Evolutionary conservation across 768 basidiomycete genomes (phyloP), one percentile per base, ranked within the genome.

Genomic region (Russula abietina): DNA sequence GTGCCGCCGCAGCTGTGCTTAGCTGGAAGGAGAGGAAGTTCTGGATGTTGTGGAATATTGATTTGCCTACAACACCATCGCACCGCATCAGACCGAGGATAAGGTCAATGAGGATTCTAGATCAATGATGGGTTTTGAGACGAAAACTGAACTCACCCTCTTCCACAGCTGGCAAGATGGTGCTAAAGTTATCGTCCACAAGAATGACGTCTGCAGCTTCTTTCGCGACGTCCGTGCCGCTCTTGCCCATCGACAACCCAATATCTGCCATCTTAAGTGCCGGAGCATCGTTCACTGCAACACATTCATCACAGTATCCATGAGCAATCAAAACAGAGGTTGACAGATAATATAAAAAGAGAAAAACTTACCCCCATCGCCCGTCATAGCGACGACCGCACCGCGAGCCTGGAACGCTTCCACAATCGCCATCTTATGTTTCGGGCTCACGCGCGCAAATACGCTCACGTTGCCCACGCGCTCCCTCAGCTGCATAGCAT

Each of bases 21-120:
- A 98, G 83, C 74, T 98, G 95, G 83, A 98, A 98, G 46, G 91
- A 84, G 60, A 98, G 77, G 80, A 98, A 98, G 73, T 97, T 97
- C 73, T 98, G 96, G 70, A 98, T 96, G 70, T 98, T 98, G 76
- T 98, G 93, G 75, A 98, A 98, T 69, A 98, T 98, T 3, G 93
- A 91, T 88, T 97, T 93, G 61, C 91, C 91, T 89, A 16, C 16
- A 30, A 19, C 50, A 33, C 4, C 36, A 36, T 33, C 33, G 4
- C 32, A 32, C 3, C 32, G 10, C 11, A 46, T 33, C 56, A 50
- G 9, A 65, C 3, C 54, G 62, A 61, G 48, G 19, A 61, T 65
- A 57, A 67, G 19, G 46, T 59, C 55, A 62, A 67, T 3, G 22
- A 48, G n/a, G 26, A 50, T 43, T 45, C n/a, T 39, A 7, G 36